Percentiles rank a stretch among this genome's conserved stretches.
Evolutionary conservation across 768 basidiomycete species (phyloP).

Genomic region (Mycena vulgaris): DNA sequence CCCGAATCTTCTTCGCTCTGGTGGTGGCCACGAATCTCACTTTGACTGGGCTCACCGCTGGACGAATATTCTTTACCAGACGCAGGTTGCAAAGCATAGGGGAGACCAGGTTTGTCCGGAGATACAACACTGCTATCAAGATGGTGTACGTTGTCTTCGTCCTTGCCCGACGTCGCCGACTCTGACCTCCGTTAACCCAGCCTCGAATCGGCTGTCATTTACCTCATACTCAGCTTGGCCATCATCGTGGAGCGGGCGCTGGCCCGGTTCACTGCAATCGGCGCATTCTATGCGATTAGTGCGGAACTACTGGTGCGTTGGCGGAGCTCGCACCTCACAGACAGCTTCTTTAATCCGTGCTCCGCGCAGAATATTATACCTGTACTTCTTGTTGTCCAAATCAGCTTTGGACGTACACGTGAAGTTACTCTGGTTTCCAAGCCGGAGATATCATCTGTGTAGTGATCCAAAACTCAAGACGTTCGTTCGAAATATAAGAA

Average conservation of each 20-base stretch:
- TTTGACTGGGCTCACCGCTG: background rate
- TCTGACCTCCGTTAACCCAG: background rate
- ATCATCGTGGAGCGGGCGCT: background rate
- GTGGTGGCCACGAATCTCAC: background rate
- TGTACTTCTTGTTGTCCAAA: too few relatives aligned
- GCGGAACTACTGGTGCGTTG: background rate
- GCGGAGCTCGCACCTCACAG: too few relatives aligned
- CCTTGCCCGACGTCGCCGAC: background rate
- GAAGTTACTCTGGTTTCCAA: too few relatives aligned
- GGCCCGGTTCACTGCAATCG: background rate
- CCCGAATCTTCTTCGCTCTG: background rate
- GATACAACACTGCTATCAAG: background rate
- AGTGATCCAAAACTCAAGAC: too few relatives aligned
- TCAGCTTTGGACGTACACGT: too few relatives aligned
- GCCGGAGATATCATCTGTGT: too few relatives aligned
- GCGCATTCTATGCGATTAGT: background rate
- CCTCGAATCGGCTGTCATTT: background rate
- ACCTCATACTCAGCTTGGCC: background rate
- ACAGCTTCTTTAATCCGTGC: too few relatives aligned
- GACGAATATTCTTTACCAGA: background rate
- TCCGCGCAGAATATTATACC: too few relatives aligned
- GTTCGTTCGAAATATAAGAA: too few relatives aligned
- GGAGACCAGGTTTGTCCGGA: background rate
- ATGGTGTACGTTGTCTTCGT: background rate
- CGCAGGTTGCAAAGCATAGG: background rate